Evolutionary conservation across 2,329 filamentous ascomycete species (phyloP), one percentile per base, ranked within the genome.

Genomic region (Didymella sp.): DNA sequence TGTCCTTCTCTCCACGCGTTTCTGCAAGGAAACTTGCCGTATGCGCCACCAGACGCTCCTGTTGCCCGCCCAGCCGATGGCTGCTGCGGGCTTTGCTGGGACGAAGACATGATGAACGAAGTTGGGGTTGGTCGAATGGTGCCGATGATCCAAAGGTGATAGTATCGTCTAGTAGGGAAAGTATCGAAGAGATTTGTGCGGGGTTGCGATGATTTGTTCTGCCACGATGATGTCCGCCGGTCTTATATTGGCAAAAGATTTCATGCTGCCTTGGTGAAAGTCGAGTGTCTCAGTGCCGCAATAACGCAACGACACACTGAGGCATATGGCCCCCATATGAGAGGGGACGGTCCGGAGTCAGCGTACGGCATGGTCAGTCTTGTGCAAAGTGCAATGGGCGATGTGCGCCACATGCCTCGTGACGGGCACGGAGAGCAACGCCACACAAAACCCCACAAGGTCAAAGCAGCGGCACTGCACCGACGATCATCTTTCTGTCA

Each of bases 1-100:
- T 68, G 67, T 8, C 61, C 63, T n/a, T 59, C 51, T n/a, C 63
- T 54, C 33, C 58, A 56, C 46, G 60, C 61, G 48, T 69, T 67
- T 25, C 49, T 46, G 61, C 67, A 70, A 12, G 53, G 56, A 25
- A 67, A 63, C 46, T 59, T 64, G 43, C 51, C 56, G 48, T 64
- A 56, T n/a, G 60, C 61, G 51, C 66, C 67, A 27, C 67, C 67
- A 37, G 58, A 63, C 46, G 67, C 67, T 37, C 67, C 67, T n/a
- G 67, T 69, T 41, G 61, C 56, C 37, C 64, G 54, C 43, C 62
- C 58, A 27, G 63, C 67, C 19, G 63, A 61, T 43, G 63, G 58
- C 22, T 61, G 54, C 40, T 64, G 63, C 21, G 52, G 27, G 38
- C 50, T 55, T 35, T 62, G 49, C 37, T 59, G 51, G 11, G 60